These are phyloP conservation scores for Datura wrightii DNA, from an alignment of 257 asterid species.

Conservation along the genomic window DNA sequence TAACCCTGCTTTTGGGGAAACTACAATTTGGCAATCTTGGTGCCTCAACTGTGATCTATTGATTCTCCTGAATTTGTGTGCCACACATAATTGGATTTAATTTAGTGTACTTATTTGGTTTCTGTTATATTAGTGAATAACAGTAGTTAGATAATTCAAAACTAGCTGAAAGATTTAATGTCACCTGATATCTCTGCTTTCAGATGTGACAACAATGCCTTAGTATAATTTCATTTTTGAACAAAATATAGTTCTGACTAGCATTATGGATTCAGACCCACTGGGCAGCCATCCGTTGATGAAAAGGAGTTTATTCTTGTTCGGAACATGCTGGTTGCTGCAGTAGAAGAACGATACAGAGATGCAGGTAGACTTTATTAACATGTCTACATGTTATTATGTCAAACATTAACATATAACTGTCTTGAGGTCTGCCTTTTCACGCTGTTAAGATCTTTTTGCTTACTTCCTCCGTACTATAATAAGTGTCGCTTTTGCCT, in stretches of 20 bases:
- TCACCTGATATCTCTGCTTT: not conserved
- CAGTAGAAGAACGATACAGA: constrained; percentile 58
- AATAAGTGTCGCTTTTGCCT: too few relatives aligned
- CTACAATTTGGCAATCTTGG: not conserved
- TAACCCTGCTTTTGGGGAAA: not conserved
- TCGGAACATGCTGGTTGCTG: constrained; percentile 63
- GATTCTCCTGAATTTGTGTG: not conserved
- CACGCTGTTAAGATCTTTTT: not conserved
- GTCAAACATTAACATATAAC: not conserved
- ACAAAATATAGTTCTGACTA: not conserved
- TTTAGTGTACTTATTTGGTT: not conserved
- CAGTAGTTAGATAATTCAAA: not conserved
- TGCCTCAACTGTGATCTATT: not conserved
- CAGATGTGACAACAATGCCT: not conserved
- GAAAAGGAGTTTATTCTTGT: constrained; percentile 57
- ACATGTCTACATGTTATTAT: not conserved
- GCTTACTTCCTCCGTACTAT: not conserved
- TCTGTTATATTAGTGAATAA: not conserved
- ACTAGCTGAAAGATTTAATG: not conserved
- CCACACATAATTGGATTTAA: not conserved
- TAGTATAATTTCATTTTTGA: not conserved
- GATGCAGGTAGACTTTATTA: constrained; percentile 55
- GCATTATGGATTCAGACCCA: constrained; percentile 40
- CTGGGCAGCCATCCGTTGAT: constrained; percentile 50
- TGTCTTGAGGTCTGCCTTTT: not conserved